These are phyloP conservation scores for Ascoidea rubescens DNA, from an alignment of 805 yeast genomes.

Conservation along the genomic window DNA sequence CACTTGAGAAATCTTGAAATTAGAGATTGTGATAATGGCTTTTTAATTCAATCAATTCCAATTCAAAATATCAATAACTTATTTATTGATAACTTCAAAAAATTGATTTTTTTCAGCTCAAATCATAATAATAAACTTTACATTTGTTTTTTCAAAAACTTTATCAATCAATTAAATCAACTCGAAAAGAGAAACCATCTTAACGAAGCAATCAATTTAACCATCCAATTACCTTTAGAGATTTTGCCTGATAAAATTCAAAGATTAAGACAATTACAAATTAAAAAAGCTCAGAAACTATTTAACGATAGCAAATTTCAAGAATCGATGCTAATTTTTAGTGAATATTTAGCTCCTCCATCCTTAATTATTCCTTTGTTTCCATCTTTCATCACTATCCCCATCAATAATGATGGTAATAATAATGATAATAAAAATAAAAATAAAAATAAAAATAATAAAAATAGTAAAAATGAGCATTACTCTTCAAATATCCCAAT, in stretches of 20 bases:
- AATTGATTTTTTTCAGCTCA: neutral
- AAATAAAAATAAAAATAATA: neutral
- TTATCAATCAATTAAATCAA: constrained; percentile 19
- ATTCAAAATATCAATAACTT: neutral
- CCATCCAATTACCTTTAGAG: constrained; percentile 18
- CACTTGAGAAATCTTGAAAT: neutral
- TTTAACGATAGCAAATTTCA: constrained; percentile 18
- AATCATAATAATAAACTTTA: constrained; percentile 12
- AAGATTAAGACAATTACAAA: constrained; percentile 28
- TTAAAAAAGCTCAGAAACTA: constrained; percentile 23
- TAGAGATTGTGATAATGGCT: constrained; percentile 12
- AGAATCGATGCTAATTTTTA: constrained; percentile 29
- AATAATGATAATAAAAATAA: neutral
- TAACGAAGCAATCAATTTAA: constrained; percentile 30
- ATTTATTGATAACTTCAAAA: constrained; percentile 3
- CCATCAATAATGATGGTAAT: constrained; percentile 1
- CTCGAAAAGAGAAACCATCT: constrained; percentile 18
- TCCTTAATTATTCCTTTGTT: constrained; percentile 30
- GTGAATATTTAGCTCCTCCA: constrained; percentile 48
- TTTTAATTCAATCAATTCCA: neutral
- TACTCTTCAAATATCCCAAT: constrained; percentile 9
- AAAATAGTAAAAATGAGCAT: constrained; percentile 8
- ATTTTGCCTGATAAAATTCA: constrained; percentile 18
- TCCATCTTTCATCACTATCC: constrained; percentile 23
- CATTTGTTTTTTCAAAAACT: constrained; percentile 17